A percentile compares a stretch with the other conserved stretches of the same genome.
Conservation (phyloP, 2,329 filamentous ascomycete species). For the Beauveria bassiana region DNA sequence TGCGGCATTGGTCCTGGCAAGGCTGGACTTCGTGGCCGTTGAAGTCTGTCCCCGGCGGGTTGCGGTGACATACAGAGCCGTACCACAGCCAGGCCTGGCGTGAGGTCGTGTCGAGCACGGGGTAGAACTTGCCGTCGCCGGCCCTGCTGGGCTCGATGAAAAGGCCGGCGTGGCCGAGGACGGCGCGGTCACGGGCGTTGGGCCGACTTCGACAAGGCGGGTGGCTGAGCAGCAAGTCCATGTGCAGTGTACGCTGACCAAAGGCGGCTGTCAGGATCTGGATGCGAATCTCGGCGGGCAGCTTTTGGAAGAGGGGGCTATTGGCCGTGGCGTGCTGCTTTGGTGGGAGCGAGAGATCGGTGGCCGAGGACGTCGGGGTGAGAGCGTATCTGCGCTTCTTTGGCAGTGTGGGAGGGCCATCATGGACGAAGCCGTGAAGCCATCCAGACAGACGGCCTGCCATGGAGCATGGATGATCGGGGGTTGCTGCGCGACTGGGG, state of each 20-base stretch:
- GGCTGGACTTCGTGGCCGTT: slow-evolving; percentile 12
- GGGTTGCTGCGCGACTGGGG: background rate
- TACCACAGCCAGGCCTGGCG: slow-evolving; percentile 19
- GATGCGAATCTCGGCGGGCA: slow-evolving; percentile 27
- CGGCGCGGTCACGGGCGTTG: background rate
- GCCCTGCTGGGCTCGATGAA: slow-evolving; percentile 3
- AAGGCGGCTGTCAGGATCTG: slow-evolving; percentile 21
- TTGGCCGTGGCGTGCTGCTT: background rate
- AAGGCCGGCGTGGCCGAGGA: background rate
- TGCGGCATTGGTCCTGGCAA: slow-evolving; percentile 15
- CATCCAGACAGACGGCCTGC: slow-evolving; percentile 1
- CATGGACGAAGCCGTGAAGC: slow-evolving; percentile 8
- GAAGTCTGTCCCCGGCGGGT: slow-evolving; percentile 5
- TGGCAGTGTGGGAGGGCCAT: background rate
- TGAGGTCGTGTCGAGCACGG: background rate
- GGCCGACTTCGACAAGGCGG: background rate
- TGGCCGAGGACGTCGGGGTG: background rate
- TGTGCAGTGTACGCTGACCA: slow-evolving; percentile 17
- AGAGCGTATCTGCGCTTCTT: background rate
- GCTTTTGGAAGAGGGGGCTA: slow-evolving; percentile 23
- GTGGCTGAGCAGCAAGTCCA: slow-evolving; percentile 19
- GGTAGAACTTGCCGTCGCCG: slow-evolving; percentile 3
- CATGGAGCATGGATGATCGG: background rate
- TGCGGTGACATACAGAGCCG: slow-evolving; percentile 20
- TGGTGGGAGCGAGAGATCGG: background rate